phyloP scores from a whole-genome alignment of 1,284 basidiomycete genomes.

The Microbotryomycetes sp. region DNA sequence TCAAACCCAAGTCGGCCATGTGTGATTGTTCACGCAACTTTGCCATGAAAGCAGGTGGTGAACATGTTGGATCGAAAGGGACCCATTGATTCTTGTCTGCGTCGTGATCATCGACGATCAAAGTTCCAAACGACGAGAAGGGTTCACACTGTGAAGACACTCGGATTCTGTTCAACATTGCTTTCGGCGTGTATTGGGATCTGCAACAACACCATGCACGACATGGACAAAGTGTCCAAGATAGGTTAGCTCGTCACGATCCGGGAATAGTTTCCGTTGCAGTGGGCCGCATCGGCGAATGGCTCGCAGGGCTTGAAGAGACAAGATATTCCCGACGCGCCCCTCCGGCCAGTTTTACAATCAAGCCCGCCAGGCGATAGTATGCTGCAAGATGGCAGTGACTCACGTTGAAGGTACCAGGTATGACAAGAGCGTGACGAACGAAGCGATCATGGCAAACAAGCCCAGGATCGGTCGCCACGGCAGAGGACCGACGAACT shows the following conservation, averaged over 20 bases:
- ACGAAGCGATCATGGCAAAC: constrained; percentile 8
- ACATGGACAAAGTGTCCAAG: no score
- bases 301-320: no score
- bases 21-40: constrained; percentile 15
- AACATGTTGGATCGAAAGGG: constrained; percentile 28
- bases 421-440: constrained; percentile 20
- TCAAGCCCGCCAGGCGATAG: no score
- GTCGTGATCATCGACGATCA: constrained; percentile 33
- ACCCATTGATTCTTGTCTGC: constrained; percentile 35
- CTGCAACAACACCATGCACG: constrained; percentile 2
- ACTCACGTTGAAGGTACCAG: constrained; percentile 16
- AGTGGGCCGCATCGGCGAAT: no score
- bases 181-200: constrained; percentile 5
- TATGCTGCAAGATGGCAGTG: no score
- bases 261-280: no score
- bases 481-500: constrained; percentile 13
- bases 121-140: constrained; percentile 28
- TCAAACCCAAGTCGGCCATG: constrained; percentile 1
- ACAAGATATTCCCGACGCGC: no score
- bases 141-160: constrained; percentile 29
- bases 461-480: constrained; percentile 22
- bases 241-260: no score
- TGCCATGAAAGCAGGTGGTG: constrained; percentile 19
- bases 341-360: no score
- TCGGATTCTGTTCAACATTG: constrained; percentile 14